A percentile compares a stretch with the other conserved stretches of the same genome.
These are phyloP conservation scores for Dendrostoma leiphaemia DNA, from an alignment of 2,329 filamentous ascomycete species.

Conservation along the genomic window DNA sequence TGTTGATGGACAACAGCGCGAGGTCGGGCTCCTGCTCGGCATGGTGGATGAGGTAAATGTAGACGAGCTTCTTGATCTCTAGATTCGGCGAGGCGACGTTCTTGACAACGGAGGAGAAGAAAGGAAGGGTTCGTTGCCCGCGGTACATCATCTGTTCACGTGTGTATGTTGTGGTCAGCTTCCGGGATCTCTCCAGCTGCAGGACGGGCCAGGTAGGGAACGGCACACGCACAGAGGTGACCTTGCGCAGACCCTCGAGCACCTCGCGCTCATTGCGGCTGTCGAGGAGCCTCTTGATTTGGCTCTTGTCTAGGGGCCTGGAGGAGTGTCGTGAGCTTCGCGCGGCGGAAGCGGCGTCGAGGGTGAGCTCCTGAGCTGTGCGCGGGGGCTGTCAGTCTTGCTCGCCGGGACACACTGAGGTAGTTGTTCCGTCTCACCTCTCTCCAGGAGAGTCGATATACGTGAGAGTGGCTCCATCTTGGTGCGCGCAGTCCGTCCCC, in stretches of 20 bases:
- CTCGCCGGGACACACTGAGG: neutral
- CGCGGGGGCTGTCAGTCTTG: slow-evolving; percentile 16
- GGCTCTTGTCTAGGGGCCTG: slow-evolving; percentile 69
- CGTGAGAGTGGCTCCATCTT: slow-evolving; percentile 93
- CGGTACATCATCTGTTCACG: slow-evolving; percentile 89
- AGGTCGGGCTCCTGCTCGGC: slow-evolving; percentile 95
- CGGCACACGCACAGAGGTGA: slow-evolving; percentile 70
- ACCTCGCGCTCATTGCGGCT: slow-evolving; percentile 92
- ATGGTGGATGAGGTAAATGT: slow-evolving; percentile 96
- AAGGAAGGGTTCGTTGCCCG: slow-evolving; percentile 80
- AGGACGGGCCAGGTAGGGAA: neutral
- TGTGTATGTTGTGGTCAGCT: no score
- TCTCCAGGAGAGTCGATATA: slow-evolving; percentile 92
- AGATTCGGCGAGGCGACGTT: slow-evolving; percentile 93
- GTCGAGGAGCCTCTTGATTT: slow-evolving; percentile 93
- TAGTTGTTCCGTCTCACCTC: slow-evolving; percentile 64
- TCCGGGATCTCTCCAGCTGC: neutral
- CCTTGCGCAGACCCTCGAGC: slow-evolving; percentile 83
- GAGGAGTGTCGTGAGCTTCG: slow-evolving; percentile 61
- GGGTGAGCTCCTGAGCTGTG: slow-evolving; percentile 88
- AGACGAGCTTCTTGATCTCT: slow-evolving; percentile 96
- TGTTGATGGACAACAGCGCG: slow-evolving; percentile 94
- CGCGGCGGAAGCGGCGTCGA: slow-evolving; percentile 92
- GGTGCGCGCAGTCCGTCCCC: neutral
- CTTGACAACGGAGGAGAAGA: slow-evolving; percentile 98